Evolutionary conservation across 2,329 filamentous ascomycete species (phyloP).

Genomic region (Pseudocercospora fijiensis): DNA sequence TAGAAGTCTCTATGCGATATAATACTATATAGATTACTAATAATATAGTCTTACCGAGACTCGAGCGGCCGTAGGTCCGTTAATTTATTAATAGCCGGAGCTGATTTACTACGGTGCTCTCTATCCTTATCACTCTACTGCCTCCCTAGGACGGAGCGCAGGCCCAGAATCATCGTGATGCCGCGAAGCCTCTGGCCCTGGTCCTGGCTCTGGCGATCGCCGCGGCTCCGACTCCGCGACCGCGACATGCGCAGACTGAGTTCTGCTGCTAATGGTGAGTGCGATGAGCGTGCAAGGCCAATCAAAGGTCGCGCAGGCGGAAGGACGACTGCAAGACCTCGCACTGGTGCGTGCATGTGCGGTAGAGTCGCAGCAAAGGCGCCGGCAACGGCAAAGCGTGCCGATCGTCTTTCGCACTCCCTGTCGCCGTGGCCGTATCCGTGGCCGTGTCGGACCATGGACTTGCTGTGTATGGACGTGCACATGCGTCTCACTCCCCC

Average conservation of each 20-base stretch:
- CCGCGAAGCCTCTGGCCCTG: background rate
- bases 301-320: background rate
- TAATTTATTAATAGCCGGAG: too few species aligned
- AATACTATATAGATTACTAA: too few species aligned
- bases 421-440: constrained; percentile 6
- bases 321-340: background rate
- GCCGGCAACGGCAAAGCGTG: constrained; percentile 9
- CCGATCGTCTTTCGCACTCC: constrained; percentile 2
- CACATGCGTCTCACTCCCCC: background rate
- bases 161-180: too few species aligned
- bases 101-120: too few species aligned
- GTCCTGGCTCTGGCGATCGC: background rate
- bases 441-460: background rate
- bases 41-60: too few species aligned
- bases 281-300: background rate
- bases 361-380: background rate
- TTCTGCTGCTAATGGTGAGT: too few species aligned
- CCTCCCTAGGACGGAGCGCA: too few species aligned
- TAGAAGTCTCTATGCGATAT: too few species aligned
- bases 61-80: too few species aligned
- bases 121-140: too few species aligned
- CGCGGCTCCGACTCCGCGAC: too few species aligned
- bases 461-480: background rate
- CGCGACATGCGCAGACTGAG: background rate
- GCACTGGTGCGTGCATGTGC: background rate